Evolutionary conservation across 179 eudicot species (phyloP).

Genomic region (Beta macrorhiza): DNA sequence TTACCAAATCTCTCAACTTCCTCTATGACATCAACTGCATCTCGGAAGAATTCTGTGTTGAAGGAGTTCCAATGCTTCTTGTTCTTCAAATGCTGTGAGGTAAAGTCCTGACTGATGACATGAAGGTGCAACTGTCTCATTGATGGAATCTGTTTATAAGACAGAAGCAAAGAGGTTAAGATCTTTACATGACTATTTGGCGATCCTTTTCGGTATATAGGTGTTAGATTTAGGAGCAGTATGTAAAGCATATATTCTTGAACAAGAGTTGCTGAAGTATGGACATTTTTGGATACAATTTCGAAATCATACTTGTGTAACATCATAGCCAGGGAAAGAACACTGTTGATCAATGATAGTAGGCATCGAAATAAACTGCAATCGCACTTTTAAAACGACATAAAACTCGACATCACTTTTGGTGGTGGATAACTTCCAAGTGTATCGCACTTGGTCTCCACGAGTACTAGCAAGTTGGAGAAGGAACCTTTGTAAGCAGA

Average conservation of each 20-base stretch:
- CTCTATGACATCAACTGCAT: constrained; percentile 73
- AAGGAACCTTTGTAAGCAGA: not conserved
- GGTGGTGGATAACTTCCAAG: not conserved
- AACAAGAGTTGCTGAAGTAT: not conserved
- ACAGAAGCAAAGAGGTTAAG: not conserved
- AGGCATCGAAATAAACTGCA: not conserved
- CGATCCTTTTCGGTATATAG: not conserved
- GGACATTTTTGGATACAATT: not conserved
- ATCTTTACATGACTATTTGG: too few relatives aligned
- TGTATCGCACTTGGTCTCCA: not conserved
- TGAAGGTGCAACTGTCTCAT: constrained; percentile 97
- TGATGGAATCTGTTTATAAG: constrained; percentile 62
- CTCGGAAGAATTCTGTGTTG: constrained; percentile 74
- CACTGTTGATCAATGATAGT: not conserved
- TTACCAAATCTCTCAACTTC: constrained; percentile 55
- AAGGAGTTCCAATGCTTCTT: constrained; percentile 99
- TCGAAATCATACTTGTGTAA: not conserved
- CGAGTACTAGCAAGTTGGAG: not conserved
- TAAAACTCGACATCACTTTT: not conserved
- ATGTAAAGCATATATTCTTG: not conserved
- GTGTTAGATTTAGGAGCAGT: not conserved
- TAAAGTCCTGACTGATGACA: constrained; percentile 92
- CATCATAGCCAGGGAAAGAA: not conserved
- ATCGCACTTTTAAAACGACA: not conserved
- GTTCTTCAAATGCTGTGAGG: constrained; percentile 71